Evolutionary conservation across 768 basidiomycete species (phyloP), one percentile per base, ranked within the genome.

Genomic region (Boletus tylopilopsis): DNA sequence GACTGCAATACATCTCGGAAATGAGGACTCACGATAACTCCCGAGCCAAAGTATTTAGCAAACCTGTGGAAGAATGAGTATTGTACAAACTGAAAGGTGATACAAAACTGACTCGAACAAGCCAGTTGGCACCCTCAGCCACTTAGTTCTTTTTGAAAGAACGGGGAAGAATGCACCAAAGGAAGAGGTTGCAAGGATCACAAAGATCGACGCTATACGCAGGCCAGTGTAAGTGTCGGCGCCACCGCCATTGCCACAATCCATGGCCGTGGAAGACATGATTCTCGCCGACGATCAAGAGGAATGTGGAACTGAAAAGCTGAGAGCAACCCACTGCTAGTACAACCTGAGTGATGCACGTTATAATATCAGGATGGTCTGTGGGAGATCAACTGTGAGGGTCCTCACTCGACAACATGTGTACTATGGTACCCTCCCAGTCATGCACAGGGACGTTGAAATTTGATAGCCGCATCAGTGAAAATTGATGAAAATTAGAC

Each of bases 1-100:
- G 30, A 19, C 18, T 25, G 34, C 21, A 12, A 22, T n/a, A n/a
- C n/a, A n/a, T n/a, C 12, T 2, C 40, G 43, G 13, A 34, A 33
- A n/a, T 15, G 56, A 11, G 15, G 25, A 72, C 84, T 58, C 50
- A 89, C 87, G 58, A 91, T 90, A 42, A 91, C 87, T 22, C 92
- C 92, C 13, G 89, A 91, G 23, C 92, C 92, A 68, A 94, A 94
- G 66, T 86, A 92, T 68, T 91, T 93, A 27, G 88, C 85, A 64
- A 93, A 90, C 43, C 87, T 88, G 50, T 18, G 21, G 16, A 35
- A 25, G 23, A 39, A 47, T 61, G 11, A 60, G 44, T 4, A 55
- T 10, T n/a, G 25, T 7, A 13, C 3, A 15, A 5, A 23, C 12
- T 16, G n/a, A 19, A 15, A 42, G 2, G 3, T 10, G 10, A 35